Conservation (phyloP, 1,284 basidiomycete species). For the Austroboletus novae-zelandiae region DNA sequence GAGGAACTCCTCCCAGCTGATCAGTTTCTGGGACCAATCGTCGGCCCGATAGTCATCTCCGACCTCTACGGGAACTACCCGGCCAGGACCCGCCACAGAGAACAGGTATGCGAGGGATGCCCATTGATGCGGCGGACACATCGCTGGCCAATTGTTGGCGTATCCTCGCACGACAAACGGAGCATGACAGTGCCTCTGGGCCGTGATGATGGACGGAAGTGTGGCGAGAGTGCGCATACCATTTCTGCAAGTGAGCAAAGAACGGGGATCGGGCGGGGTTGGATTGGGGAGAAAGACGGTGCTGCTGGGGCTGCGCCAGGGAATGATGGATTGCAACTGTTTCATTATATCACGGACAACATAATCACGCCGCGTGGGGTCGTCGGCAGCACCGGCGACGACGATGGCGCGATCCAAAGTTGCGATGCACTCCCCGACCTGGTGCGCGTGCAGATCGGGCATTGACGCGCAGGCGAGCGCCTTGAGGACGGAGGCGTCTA, state of each 20-base stretch:
- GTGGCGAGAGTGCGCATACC: conserved; percentile 36
- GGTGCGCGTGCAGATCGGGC: conserved; percentile 26
- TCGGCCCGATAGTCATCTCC: conserved; percentile 81
- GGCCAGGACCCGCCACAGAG: conserved; percentile 66
- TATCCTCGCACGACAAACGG: conserved; percentile 78
- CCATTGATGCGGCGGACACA: conserved; percentile 65
- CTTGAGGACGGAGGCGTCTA: conserved; percentile 59
- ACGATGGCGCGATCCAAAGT: conserved; percentile 80
- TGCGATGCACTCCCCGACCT: conserved; percentile 42
- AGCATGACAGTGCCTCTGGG: conserved; percentile 39
- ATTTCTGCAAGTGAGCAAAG: conserved; percentile 24
- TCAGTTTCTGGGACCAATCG: conserved; percentile 81
- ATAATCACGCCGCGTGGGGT: conserved; percentile 52
- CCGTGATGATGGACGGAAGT: conserved; percentile 57
- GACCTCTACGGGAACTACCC: conserved; percentile 89
- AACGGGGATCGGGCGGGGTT: conserved; percentile 10
- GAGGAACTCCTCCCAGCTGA: conserved; percentile 79
- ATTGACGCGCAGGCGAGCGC: conserved; percentile 41
- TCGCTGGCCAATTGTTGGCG: conserved; percentile 67
- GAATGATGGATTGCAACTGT: conserved; percentile 37
- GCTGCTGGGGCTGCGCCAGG: conserved; percentile 12
- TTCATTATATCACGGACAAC: conserved; percentile 61
- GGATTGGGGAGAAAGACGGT: conserved; percentile 13
- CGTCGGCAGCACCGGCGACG: conserved; percentile 73
- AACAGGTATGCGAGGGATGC: conserved; percentile 65